Evolutionary conservation across 2,329 filamentous ascomycete species (phyloP), one percentile per base, ranked within the genome.

Genomic region (Trichoderma arundinaceum): DNA sequence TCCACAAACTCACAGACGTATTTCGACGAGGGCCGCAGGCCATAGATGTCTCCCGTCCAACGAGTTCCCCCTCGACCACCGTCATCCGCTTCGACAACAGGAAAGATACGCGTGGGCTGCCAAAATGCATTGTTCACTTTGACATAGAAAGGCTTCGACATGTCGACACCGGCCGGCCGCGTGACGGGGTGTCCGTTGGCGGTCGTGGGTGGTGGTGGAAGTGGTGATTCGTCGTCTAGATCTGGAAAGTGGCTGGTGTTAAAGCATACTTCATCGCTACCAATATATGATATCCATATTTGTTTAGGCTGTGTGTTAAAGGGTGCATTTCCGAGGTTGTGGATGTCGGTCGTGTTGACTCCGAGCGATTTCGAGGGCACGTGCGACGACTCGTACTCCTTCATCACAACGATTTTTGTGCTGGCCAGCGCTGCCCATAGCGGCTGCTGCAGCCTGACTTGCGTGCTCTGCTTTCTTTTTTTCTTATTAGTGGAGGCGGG

Each of bases 401-500:
- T 95, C 74, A 96, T 89, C 79, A 97, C 92, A 72, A 95, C 94
- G 76, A 97, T 94, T 83, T 97, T 97, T 74, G 94, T 97, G 80
- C 92, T 97, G 59, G 94, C 94, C 72, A 97, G 86, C 54, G 94
- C 94, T 69, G 94, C 92, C 94, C 94, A 97, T 70, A 97, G 86
- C 56, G 94, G 94, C 79, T 97, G 94, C 74, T 92, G 89, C 76
- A 92, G 92, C 77, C 94, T 86, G 71, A 96, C 92, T 77, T 95
- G 92, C 66, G 92, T 93, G 74, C 92, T 94, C 79, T 96, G 92
- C 80, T 95, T 94, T 79, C 91, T 88, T 80, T 92, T 90, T 81
- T 92, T 95, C 79, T 95, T 96, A 69, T 85, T 87, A 81, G 80
- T 86, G 75, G 77, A 75, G 64, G 77, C 78, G 80, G 87, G 74